Evolutionary conservation across 1,284 basidiomycete species (phyloP), one percentile per base, ranked within the genome.

Genomic region (Flammula alnicola): DNA sequence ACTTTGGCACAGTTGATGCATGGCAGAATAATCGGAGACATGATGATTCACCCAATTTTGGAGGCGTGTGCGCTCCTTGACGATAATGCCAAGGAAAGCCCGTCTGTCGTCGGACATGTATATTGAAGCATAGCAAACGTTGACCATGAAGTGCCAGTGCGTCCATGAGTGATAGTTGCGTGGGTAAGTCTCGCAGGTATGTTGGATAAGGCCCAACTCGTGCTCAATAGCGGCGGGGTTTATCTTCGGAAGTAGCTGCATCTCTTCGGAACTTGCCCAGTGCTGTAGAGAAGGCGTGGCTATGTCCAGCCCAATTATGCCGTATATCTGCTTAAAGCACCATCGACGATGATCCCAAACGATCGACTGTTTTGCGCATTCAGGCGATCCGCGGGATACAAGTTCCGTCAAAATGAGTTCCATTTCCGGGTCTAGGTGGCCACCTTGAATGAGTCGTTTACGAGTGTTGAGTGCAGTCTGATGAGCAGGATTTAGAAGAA

Each of bases 91-190:
- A 37, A 65, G 33, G 56, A 70, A 71, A 32, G 56, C 58, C 26
- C 56, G 43, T 42, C 26, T 30, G 14, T 56, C 49, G 35, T 55
- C 45, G 11, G 52, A 41, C 27, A 49, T 46, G 38, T 40, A 39
- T 25, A 58, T 41, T 43, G 44, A 58, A 47, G 56, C 52, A 47
- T 47, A 58, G n/a, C 63, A 57, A 11, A 61, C 48, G 37, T 72
- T 69, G 40, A 78, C 61, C 49, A 82, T 71, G 32, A 74, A 73
- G 43, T 71, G 70, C 57, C 82, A 78, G 58, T 87, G 80, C 3
- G 68, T 63, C 85, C 85, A 87, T 8, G 81, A 83, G 60, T 83
- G 78, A 59, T 87, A 88, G 58, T 87, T 88, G 22, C 85, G 76
- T 7, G 81, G 79, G 60, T 86, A 84, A 5, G 71, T 60, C 57